Conservation (phyloP, 1,284 basidiomycete species). For the Moesziomyces globuligerus region DNA sequence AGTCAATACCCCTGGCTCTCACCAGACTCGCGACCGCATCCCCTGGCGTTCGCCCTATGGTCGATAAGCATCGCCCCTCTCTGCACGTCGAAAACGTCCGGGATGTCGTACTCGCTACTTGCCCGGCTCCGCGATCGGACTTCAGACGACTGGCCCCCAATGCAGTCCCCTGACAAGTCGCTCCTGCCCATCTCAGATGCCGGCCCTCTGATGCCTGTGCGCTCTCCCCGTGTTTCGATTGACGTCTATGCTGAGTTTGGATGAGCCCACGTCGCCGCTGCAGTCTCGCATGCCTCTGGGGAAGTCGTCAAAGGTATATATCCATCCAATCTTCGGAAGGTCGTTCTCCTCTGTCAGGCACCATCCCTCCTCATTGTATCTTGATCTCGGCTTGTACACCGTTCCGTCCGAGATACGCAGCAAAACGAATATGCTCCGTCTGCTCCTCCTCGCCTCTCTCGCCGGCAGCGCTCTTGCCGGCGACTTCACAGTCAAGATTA, state of each 20-base stretch:
- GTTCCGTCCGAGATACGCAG: no score
- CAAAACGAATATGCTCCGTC: slow-evolving; percentile 9
- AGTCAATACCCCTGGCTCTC: no score
- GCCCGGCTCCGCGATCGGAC: slow-evolving; percentile 10
- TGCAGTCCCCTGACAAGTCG: background rate
- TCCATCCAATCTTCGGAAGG: background rate
- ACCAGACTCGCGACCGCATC: no score
- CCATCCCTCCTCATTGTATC: background rate
- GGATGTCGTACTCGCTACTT: background rate
- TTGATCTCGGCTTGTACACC: no score
- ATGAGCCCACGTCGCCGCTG: no score
- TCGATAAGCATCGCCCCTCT: background rate
- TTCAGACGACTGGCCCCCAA: slow-evolving; percentile 8
- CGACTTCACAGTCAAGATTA: slow-evolving; percentile 42
- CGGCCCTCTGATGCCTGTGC: background rate
- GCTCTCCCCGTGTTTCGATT: slow-evolving; percentile 1
- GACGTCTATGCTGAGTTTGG: background rate
- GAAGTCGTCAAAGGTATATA: no score
- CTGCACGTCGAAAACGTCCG: background rate
- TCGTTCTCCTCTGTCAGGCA: background rate
- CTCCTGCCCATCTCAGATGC: background rate
- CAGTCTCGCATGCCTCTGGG: no score
- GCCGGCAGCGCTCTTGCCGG: slow-evolving; percentile 36
- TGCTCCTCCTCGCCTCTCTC: slow-evolving; percentile 26
- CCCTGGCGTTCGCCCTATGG: no score